Conservation (phyloP, 495 filamentous ascomycete species). For the Chaetomium cochliodes region DNA sequence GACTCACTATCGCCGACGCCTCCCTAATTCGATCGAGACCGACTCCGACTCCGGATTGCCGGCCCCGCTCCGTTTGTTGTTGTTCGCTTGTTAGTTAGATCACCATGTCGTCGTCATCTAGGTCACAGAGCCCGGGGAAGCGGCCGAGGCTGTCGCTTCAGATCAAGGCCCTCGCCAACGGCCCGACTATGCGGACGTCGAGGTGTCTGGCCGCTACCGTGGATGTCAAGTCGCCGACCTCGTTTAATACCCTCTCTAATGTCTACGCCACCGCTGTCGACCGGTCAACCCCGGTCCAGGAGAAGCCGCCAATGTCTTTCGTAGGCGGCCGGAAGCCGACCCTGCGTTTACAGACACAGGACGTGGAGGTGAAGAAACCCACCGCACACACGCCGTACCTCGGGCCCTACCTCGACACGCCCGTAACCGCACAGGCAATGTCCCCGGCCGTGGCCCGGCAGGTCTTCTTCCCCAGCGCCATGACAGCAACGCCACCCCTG, state of each 20-base stretch:
- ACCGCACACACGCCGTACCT: conserved; percentile 44
- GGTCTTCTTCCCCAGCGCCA: conserved; percentile 27
- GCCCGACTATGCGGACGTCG: conserved; percentile 34
- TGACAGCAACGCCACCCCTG: conserved; percentile 50
- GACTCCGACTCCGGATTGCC: background rate
- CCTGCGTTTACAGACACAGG: conserved; percentile 48
- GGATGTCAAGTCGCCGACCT: conserved; percentile 68
- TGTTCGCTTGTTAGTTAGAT: too few species aligned
- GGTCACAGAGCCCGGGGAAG: conserved; percentile 46
- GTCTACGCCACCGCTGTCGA: conserved; percentile 69
- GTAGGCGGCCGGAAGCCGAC: conserved; percentile 36
- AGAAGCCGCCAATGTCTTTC: conserved; percentile 43
- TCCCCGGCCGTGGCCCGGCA: conserved; percentile 37
- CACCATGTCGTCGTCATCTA: conserved; percentile 38
- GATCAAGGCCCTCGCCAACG: conserved; percentile 51
- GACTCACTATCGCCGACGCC: background rate
- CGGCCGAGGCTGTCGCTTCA: conserved; percentile 80
- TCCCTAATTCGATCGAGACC: background rate
- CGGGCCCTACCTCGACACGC: conserved; percentile 46
- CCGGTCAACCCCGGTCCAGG: conserved; percentile 56
- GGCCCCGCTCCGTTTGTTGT: background rate
- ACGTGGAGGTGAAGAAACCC: conserved; percentile 26
- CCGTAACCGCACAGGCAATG: conserved; percentile 43
- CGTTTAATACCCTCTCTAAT: conserved; percentile 81
- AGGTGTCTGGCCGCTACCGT: conserved; percentile 42